Base-by-base conservation (phyloP, 805 yeast genomes). In the Suhomyces kilbournensis region DNA sequence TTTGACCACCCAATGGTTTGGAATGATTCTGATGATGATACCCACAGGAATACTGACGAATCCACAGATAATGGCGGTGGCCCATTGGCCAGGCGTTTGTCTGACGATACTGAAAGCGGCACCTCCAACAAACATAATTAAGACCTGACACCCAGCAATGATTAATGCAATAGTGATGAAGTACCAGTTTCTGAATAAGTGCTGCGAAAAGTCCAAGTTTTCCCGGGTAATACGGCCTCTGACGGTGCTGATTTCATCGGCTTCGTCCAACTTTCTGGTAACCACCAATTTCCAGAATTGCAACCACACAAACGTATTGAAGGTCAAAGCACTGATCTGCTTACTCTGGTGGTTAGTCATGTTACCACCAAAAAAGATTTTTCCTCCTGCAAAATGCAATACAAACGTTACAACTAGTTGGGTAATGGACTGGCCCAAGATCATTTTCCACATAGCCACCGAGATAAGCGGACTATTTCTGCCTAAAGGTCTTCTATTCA, bases 401-500 rank as follows among this genome's bases (percentile, higher is more conserved):
- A 78, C 76, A 64, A 94, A 86, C 0, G 98, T 93, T 17, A 94
- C 81, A 20, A 79, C 66, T 56, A 94, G 78, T 75, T 94, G 99
- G 55, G 84, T 80, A 14, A 77, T 54, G 1, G 97, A 80, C 72
- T 94, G 97, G 2, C 96, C 94, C 47, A 92, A 55, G 60, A 94
- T 94, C 97, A 94, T 93, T 71, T 94, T 94, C 99, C 99, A 94
- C 92, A 94, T 94, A 8, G 97, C 87, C 2, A 85, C 84, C 4
- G 96, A 78, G 58, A 94, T 93, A 70, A 94, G 77, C 1, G 96
- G 88, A 14, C 83, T 80, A 20, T 75, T 72, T 63, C 97, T 81
- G 32, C 96, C 94, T 42, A 86, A 90, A 1, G 99, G 99, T 64
- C 82, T 84, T 50, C 90, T 78, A 56, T 87, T 82, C 64, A 94